A percentile compares a stretch with the other conserved stretches of the same genome.
Conservation (phyloP, 1,139 yeast genomes). For the Blastobotrys indianensis region DNA sequence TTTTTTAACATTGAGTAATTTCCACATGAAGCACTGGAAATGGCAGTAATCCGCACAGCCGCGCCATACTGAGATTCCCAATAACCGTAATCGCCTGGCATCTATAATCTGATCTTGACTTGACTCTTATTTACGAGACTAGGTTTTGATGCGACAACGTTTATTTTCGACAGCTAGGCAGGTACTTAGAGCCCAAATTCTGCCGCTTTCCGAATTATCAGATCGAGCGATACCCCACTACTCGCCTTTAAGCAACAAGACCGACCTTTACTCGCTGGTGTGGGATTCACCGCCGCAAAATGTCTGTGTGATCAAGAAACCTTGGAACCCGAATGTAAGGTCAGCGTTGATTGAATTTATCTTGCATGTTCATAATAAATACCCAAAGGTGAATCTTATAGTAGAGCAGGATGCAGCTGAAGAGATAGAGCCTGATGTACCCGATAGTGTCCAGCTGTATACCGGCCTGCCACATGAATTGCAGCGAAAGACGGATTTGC, state of each 20-base stretch:
- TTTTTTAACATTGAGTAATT: too few species aligned
- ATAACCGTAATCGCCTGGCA: too few species aligned
- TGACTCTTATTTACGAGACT: too few species aligned
- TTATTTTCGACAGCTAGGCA: conserved; percentile 6
- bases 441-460: conserved; percentile 31
- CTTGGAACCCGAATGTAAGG: conserved; percentile 63
- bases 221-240: conserved; percentile 16
- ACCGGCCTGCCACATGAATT: conserved; percentile 59
- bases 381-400: conserved; percentile 53
- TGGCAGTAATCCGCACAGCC: too few species aligned
- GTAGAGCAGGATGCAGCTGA: conserved; percentile 73
- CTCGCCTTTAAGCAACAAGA: conserved; percentile 9
- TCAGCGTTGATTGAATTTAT: conserved; percentile 64
- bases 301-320: conserved; percentile 76
- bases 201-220: conserved; percentile 12
- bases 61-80: too few species aligned
- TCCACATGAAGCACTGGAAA: too few species aligned
- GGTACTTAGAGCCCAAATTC: conserved; percentile 4
- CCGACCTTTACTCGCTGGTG: conserved; percentile 19
- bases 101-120: too few species aligned
- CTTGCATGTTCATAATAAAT: conserved; percentile 21
- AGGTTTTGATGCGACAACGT: conserved; percentile 1
- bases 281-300: conserved; percentile 48
- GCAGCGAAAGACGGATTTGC: conserved; percentile 52
- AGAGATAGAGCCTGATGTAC: conserved; percentile 45